A percentile compares a stretch with the other conserved stretches of the same genome.
Conservation (phyloP, 192 early-diverging fungal genomes). For the Radiomyces spectabilis region DNA sequence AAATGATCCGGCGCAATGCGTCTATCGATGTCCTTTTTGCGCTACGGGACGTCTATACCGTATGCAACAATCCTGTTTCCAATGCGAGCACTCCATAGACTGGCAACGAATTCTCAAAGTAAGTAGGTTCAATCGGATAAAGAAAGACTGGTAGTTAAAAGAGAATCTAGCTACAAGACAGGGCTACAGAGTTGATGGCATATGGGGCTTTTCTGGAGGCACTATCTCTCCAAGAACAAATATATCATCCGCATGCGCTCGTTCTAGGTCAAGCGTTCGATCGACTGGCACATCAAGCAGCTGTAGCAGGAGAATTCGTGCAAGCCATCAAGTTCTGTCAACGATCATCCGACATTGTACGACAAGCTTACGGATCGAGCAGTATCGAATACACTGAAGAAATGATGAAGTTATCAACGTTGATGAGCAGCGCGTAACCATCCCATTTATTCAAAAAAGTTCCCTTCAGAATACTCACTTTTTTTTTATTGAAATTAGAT, state of each 20-base stretch:
- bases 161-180: background rate
- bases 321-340: conserved; percentile 1
- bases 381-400: conserved; percentile 13
- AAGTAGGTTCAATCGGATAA: background rate
- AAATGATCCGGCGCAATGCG: background rate
- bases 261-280: conserved; percentile 1
- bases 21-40: conserved; percentile 10
- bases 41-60: background rate
- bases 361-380: background rate
- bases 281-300: conserved; percentile 1
- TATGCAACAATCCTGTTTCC: background rate
- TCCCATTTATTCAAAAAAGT: too few relatives aligned
- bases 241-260: background rate
- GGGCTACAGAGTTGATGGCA: background rate
- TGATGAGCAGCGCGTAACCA: conserved; percentile 14
- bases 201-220: background rate
- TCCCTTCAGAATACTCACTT: too few relatives aligned
- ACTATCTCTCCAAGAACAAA: conserved; percentile 5
- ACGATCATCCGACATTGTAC: conserved; percentile 2
- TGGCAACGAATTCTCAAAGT: conserved; percentile 6
- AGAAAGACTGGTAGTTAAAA: background rate
- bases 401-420: conserved; percentile 15
- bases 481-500: too few relatives aligned
- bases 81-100: background rate
- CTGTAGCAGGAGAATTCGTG: background rate